Base-by-base conservation (phyloP, 106 monocot species). In the Vanilla planifolia region DNA sequence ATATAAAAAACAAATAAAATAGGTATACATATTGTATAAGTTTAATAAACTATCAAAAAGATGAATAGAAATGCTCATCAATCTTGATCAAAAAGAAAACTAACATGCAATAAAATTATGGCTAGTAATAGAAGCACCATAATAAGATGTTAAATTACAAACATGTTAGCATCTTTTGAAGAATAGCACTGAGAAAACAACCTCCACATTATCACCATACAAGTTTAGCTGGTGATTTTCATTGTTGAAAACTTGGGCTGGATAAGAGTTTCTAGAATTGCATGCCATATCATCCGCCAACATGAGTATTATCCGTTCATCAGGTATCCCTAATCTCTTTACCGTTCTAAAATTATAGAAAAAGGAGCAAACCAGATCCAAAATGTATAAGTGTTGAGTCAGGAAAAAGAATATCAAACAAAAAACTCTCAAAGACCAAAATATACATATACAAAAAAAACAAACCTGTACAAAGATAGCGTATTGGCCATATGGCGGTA, bases 201-300 rank as follows among this genome's bases (percentile, higher is more conserved):
- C 96, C 75, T 98, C 96, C 53, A 98, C 96, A 63, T 98, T 98
- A 66, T 98, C 96, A 25, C 96, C 96, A 71, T 98, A 98, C 30
- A 98, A 72, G 69, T 98, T 98, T 22, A 98, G 79, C 65, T 84
- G 84, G 69, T 98, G 96, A 45, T 92, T 98, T 74, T 98, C 96
- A 77, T 98, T 98, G 65, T 98, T 98, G 68, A 91, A 98, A 43
- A 98, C 91, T 71, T 98, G 87, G 33, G 91, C 96, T 58, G 96
- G 96, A 45, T 85, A 98, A 60, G 74, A 88, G 63, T 98, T 98
- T 71, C 96, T 84, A 16, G 88, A 65, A 73, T 98, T 91, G 72
- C 96, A 98, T 62, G 96, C 96, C 84, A 98, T 98, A 40, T 98
- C 96, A 80, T 98, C 96, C 14, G 96, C 96, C 75, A 98, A 62